A percentile compares a stretch with the other conserved stretches of the same genome.
Conservation (phyloP, 306 rosid genomes). For the Quercus ilex region DNA sequence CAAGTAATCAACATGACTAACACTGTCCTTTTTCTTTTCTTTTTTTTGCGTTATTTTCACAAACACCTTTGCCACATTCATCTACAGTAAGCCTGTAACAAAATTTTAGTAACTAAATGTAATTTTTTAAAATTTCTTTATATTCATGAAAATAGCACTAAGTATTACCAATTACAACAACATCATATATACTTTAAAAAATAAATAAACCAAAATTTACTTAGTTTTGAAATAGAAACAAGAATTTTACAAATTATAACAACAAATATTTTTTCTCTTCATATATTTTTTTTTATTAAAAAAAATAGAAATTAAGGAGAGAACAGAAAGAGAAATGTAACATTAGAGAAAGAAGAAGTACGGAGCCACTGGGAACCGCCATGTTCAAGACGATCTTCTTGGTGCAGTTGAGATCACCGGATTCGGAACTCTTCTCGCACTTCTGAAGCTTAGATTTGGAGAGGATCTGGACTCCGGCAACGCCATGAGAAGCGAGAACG, state of each 20-base stretch:
- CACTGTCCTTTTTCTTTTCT: no score
- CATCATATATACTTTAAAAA: neutral
- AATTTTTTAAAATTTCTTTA: neutral
- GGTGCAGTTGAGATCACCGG: constrained; percentile 69
- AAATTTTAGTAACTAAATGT: neutral
- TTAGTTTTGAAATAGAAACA: neutral
- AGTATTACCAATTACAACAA: neutral
- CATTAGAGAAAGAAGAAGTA: constrained; percentile 14
- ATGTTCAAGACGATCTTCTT: constrained; percentile 72
- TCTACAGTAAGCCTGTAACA: neutral
- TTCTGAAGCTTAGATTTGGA: constrained; percentile 89
- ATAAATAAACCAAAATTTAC: neutral
- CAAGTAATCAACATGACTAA: neutral
- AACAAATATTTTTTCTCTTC: neutral
- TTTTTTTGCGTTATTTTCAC: neutral
- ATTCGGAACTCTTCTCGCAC: constrained; percentile 72
- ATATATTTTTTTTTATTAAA: no score
- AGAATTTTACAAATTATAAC: neutral
- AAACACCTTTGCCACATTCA: neutral
- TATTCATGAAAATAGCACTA: neutral
- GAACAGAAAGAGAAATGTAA: neutral
- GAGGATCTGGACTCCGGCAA: constrained; percentile 60
- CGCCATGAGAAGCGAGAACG: constrained; percentile 12
- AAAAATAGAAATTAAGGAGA: neutral
- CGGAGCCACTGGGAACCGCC: constrained; percentile 91